Evolutionary conservation across 2,329 filamentous ascomycete species (phyloP).

Genomic region (Talaromyces sp.): DNA sequence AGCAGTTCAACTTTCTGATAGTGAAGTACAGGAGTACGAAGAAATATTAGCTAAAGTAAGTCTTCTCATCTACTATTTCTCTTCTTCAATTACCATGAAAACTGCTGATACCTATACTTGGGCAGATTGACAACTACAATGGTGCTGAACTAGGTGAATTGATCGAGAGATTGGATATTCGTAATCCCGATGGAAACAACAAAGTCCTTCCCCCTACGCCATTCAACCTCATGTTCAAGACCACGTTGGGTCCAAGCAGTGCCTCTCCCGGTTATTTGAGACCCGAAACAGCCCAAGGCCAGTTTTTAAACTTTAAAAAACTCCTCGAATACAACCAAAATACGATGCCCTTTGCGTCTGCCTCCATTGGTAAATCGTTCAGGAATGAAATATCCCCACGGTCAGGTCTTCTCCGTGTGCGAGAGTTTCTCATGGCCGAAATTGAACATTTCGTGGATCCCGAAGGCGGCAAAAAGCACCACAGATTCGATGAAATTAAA

Average conservation of each 20-base stretch:
- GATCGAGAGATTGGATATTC: constrained; percentile 86
- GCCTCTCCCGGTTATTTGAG: constrained; percentile 71
- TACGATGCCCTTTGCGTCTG: constrained; percentile 82
- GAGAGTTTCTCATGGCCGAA: constrained; percentile 98
- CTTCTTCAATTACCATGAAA: not conserved
- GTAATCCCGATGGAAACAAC: constrained; percentile 73
- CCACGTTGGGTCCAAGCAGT: constrained; percentile 77
- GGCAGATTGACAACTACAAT: constrained; percentile 81
- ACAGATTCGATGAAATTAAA: constrained; percentile 77
- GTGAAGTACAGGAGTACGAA: constrained; percentile 81
- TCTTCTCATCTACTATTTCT: not conserved
- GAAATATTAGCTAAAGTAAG: constrained; percentile 67
- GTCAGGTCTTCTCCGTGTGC: constrained; percentile 82
- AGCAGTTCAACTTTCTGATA: constrained; percentile 80
- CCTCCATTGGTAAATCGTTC: constrained; percentile 85
- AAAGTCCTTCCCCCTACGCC: constrained; percentile 73
- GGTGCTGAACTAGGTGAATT: constrained; percentile 79
- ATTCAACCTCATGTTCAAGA: constrained; percentile 93
- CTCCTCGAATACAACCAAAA: constrained; percentile 82
- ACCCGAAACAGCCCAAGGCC: constrained; percentile 84
- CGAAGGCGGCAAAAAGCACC: constrained; percentile 87
- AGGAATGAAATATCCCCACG: constrained; percentile 93
- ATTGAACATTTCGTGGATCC: constrained; percentile 98
- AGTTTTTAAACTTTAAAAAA: constrained; percentile 85
- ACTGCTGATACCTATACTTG: not conserved